These are phyloP conservation scores for Trypanosoma platydactyli DNA, from an alignment of 208 protist species.

Conservation along the genomic window DNA sequence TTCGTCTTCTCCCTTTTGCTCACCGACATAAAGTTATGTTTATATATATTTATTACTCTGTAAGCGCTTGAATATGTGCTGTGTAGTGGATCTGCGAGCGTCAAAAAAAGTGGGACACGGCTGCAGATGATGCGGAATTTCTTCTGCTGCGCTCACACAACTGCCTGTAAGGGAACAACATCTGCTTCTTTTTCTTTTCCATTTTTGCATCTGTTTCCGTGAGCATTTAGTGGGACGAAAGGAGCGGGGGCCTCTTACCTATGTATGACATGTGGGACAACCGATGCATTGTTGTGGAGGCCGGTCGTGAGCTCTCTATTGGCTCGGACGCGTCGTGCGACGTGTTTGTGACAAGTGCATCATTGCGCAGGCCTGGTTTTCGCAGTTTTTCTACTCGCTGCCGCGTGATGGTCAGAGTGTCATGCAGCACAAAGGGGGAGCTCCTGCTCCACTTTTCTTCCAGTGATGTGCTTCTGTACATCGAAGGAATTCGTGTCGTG, in stretches of 20 bases:
- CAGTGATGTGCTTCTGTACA: neutral
- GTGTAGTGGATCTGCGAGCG: no score
- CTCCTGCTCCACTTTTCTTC: constrained; percentile 4
- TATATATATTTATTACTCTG: no score
- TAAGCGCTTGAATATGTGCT: no score
- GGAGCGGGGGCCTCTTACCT: no score
- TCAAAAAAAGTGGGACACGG: no score
- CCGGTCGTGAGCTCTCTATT: constrained; percentile 10
- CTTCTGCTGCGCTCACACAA: no score
- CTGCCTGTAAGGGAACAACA: no score
- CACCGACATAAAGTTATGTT: no score
- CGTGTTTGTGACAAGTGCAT: constrained; percentile 4
- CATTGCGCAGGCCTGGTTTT: neutral
- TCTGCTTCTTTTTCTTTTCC: constrained; percentile 3
- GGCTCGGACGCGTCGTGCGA: constrained; percentile 18
- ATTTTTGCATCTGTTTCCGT: constrained; percentile 23
- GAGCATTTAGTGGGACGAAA: neutral
- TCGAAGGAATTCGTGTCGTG: constrained; percentile 11
- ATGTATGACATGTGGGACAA: constrained; percentile 4
- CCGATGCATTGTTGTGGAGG: constrained; percentile 4
- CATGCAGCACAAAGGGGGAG: constrained; percentile 6
- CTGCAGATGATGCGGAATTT: no score
- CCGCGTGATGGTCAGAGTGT: constrained; percentile 7
- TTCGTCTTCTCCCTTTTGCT: constrained; percentile 2
- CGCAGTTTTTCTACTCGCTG: neutral